Evolutionary conservation across 2,329 filamentous ascomycete species (phyloP).

Genomic region (Trichophyton verrucosum): DNA sequence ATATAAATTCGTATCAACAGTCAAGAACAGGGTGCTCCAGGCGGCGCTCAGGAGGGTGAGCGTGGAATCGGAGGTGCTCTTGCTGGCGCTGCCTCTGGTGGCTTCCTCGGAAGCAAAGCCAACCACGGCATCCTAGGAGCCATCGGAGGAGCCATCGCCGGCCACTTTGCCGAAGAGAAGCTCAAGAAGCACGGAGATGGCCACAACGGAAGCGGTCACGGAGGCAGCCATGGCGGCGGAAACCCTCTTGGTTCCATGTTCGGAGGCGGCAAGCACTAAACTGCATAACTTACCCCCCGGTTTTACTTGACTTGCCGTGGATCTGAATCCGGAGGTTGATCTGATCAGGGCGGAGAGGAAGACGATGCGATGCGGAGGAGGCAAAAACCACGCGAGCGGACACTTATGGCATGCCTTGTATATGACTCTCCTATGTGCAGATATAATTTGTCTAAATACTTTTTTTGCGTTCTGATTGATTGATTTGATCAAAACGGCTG

Average conservation of each 20-base stretch:
- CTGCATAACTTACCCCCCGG: neutral
- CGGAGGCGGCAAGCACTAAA: neutral
- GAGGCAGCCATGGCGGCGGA: conserved; percentile 16
- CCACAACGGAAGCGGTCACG: conserved; percentile 14
- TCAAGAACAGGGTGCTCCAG: conserved; percentile 21
- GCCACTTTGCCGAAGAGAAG: conserved; percentile 35
- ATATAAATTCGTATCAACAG: neutral
- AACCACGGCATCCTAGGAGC: conserved; percentile 38
- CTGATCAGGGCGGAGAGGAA: neutral
- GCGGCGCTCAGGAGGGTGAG: conserved; percentile 32
- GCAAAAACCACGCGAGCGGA: neutral
- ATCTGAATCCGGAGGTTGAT: neutral
- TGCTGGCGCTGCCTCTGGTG: conserved; percentile 36
- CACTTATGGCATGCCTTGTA: neutral
- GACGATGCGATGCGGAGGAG: neutral
- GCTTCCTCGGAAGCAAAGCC: conserved; percentile 36
- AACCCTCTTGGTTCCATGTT: conserved; percentile 5
- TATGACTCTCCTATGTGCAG: conserved; percentile 1
- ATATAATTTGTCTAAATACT: neutral
- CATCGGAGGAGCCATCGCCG: conserved; percentile 37
- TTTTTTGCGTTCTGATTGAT: neutral
- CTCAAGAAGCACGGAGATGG: conserved; percentile 31
- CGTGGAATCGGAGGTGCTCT: conserved; percentile 37
- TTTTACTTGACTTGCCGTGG: neutral
- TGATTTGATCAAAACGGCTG: neutral